Evolutionary conservation across 345 rosid species (phyloP).

Genomic region (Luvunga scandens): DNA sequence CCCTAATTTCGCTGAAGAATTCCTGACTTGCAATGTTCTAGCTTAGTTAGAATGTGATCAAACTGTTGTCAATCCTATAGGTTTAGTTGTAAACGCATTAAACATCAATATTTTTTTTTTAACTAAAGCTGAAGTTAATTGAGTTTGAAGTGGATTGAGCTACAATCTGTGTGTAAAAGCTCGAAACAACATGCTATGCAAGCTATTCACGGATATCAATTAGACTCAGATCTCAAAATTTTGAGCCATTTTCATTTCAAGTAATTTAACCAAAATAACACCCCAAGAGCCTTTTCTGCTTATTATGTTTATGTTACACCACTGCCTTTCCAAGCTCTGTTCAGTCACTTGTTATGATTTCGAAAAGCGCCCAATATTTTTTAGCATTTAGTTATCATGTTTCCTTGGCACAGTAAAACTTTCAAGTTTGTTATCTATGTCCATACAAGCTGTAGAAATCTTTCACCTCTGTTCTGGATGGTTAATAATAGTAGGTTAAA

Average conservation of each 20-base stretch:
- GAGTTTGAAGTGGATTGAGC: not conserved
- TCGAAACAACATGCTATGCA: not conserved
- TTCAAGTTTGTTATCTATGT: not conserved
- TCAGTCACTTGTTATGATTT: not conserved
- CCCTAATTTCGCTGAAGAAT: not conserved
- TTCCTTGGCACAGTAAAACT: not conserved
- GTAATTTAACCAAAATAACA: not conserved
- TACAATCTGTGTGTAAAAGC: not conserved
- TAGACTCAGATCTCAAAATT: not conserved
- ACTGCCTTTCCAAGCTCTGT: not conserved
- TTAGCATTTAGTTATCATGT: not conserved
- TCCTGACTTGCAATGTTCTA: not conserved
- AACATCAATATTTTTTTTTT: not conserved
- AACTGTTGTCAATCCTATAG: not conserved
- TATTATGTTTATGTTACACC: not conserved
- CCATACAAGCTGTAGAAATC: not conserved
- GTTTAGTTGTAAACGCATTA: not conserved
- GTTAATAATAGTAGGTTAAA: not conserved
- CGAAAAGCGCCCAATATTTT: not conserved
- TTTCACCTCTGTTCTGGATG: not conserved
- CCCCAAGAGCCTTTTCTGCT: not conserved
- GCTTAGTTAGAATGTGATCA: not conserved
- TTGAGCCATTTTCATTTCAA: not conserved
- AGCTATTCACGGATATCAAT: not conserved
- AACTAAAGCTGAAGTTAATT: not conserved